Percentiles rank a stretch among this genome's conserved stretches.
These are phyloP conservation scores for Cicer pinnatifidum DNA, from an alignment of 306 rosid genomes.

Conservation along the genomic window DNA sequence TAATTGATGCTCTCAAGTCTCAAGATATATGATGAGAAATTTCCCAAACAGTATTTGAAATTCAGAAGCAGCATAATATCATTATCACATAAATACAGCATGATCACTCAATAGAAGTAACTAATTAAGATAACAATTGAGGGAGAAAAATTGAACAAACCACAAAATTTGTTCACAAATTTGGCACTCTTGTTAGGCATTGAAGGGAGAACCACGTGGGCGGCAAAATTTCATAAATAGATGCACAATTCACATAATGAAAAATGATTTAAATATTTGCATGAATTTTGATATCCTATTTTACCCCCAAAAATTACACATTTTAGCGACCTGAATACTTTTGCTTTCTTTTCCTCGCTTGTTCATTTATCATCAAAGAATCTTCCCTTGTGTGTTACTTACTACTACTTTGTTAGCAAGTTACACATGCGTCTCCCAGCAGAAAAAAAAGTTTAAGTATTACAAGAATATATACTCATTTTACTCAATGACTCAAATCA, in stretches of 20 bases:
- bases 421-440: background rate
- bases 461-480: slow-evolving; percentile 12
- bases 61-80: background rate
- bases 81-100: background rate
- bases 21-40: background rate
- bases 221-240: slow-evolving; percentile 49
- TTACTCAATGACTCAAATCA: background rate
- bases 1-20: too few relatives aligned
- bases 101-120: background rate
- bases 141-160: slow-evolving; percentile 49
- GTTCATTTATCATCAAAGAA: background rate
- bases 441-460: background rate
- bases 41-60: slow-evolving; percentile 28
- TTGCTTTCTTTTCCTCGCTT: background rate
- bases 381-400: background rate
- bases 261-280: too few relatives aligned
- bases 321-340: background rate
- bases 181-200: slow-evolving; percentile 51
- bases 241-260: too few relatives aligned
- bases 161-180: slow-evolving; percentile 59
- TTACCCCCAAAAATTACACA: background rate
- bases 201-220: slow-evolving; percentile 77
- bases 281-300: background rate
- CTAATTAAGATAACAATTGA: background rate
- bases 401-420: background rate